Evolutionary conservation across 2,329 filamentous ascomycete genomes (phyloP).

Genomic region (Diplodia scrobiculata): DNA sequence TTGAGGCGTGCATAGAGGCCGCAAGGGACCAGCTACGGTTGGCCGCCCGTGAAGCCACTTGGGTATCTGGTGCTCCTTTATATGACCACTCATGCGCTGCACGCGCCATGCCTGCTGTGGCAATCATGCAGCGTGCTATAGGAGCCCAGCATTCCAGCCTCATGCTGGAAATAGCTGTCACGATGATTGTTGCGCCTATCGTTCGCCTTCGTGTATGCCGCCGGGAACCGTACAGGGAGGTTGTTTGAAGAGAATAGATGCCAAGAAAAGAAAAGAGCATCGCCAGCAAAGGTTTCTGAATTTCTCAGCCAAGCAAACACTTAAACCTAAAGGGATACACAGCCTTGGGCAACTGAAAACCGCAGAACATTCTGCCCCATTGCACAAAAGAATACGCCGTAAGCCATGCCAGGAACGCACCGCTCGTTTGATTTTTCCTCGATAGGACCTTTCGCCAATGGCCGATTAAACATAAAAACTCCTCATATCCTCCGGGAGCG

Average conservation of each 20-base stretch:
- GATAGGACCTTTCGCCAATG: background rate
- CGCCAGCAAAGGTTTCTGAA: background rate
- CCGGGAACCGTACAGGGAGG: background rate
- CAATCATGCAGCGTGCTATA: background rate
- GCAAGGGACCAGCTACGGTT: no score
- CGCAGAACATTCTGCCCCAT: background rate
- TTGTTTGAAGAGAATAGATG: no score
- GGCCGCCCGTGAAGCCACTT: no score
- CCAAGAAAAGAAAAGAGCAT: no score
- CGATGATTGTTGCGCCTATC: background rate
- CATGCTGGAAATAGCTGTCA: background rate
- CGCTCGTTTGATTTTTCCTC: constrained; percentile 6
- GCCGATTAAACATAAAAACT: background rate
- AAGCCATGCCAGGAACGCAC: constrained; percentile 21
- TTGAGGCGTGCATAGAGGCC: background rate
- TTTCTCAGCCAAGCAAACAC: background rate
- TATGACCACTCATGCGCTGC: no score
- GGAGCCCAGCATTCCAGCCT: background rate
- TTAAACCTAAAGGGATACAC: background rate
- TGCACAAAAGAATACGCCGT: constrained; percentile 11
- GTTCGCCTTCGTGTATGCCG: background rate
- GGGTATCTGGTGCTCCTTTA: no score
- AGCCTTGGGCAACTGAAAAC: background rate
- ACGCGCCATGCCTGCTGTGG: background rate
- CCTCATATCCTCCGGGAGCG: background rate